A percentile compares a stretch with the other conserved stretches of the same genome.
These are phyloP conservation scores for Beauveria sp. DNA, from an alignment of 2,329 filamentous ascomycete genomes.

Conservation along the genomic window DNA sequence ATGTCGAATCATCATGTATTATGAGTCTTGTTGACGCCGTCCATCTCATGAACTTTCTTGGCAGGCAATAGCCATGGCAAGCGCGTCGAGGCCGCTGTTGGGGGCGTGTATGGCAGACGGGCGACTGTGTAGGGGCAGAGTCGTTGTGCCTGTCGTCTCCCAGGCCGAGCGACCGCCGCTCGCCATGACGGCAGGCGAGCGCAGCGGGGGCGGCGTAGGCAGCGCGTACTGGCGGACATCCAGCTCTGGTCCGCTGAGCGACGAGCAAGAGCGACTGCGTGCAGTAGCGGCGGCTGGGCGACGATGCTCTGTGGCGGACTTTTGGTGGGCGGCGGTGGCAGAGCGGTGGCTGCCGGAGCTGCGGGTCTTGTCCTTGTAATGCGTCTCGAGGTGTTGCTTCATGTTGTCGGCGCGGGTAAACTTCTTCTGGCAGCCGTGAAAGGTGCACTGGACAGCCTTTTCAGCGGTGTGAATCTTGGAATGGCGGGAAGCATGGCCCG, in stretches of 20 bases:
- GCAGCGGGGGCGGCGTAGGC: constrained; percentile 24
- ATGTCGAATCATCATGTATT: not conserved
- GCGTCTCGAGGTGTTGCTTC: constrained; percentile 76
- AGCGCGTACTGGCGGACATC: constrained; percentile 34
- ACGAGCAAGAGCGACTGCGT: constrained; percentile 24
- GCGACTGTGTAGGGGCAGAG: constrained; percentile 35
- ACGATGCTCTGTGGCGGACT: constrained; percentile 13
- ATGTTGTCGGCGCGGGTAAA: constrained; percentile 81
- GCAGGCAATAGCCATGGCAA: constrained; percentile 47
- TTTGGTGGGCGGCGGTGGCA: constrained; percentile 26
- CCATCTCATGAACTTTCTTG: constrained; percentile 32
- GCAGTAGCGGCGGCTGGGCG: not conserved
- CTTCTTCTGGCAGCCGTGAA: constrained; percentile 65
- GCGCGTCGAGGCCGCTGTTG: constrained; percentile 46
- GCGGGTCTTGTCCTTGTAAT: constrained; percentile 56
- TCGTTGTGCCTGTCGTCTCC: constrained; percentile 40
- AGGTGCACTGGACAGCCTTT: constrained; percentile 64
- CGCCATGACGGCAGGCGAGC: constrained; percentile 26
- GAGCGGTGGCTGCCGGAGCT: constrained; percentile 29
- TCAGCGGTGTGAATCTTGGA: constrained; percentile 79
- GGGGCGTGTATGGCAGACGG: constrained; percentile 34
- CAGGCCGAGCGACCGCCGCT: constrained; percentile 24
- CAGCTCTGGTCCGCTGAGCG: constrained; percentile 18
- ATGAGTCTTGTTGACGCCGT: not conserved
- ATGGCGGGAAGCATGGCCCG: constrained; percentile 76